Conservation (phyloP, 75 land plant species). For the Sequoiadendron giganteum region DNA sequence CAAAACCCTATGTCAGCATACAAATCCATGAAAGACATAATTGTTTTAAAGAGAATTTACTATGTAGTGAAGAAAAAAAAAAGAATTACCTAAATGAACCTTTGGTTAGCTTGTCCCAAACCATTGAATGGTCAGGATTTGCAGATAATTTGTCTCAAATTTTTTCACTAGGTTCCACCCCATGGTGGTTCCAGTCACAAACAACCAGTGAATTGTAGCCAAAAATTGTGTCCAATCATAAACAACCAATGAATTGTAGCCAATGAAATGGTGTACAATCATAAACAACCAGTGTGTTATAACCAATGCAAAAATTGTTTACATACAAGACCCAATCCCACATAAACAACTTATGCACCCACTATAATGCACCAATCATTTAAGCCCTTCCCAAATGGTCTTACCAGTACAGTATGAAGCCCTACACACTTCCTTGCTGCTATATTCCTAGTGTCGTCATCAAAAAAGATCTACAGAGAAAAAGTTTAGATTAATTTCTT, state of each 20-base stretch:
- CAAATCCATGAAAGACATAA: not conserved
- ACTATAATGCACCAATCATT: too few relatives aligned
- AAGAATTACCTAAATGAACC: constrained; percentile 80
- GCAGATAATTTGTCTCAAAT: constrained; percentile 82
- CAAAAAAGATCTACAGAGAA: constrained; percentile 36
- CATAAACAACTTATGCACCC: too few relatives aligned
- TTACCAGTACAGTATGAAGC: constrained; percentile 32
- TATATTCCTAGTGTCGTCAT: constrained; percentile 36
- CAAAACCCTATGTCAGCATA: not conserved
- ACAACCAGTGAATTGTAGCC: too few relatives aligned
- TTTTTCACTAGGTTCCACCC: too few relatives aligned
- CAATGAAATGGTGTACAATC: not conserved
- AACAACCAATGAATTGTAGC: not conserved
- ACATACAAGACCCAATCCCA: not conserved
- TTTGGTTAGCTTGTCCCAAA: constrained; percentile 77
- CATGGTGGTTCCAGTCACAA: too few relatives aligned
- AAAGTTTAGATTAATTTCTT: not conserved
- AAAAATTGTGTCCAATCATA: too few relatives aligned
- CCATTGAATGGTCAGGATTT: constrained; percentile 82
- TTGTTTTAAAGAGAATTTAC: not conserved
- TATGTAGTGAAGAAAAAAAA: not conserved
- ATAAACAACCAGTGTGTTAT: not conserved
- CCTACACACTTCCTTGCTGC: constrained; percentile 28
- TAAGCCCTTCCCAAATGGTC: not conserved
- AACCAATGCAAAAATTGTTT: not conserved